phyloP scores from a whole-genome alignment of 305 asterid species.

The Solanum chacoense region DNA sequence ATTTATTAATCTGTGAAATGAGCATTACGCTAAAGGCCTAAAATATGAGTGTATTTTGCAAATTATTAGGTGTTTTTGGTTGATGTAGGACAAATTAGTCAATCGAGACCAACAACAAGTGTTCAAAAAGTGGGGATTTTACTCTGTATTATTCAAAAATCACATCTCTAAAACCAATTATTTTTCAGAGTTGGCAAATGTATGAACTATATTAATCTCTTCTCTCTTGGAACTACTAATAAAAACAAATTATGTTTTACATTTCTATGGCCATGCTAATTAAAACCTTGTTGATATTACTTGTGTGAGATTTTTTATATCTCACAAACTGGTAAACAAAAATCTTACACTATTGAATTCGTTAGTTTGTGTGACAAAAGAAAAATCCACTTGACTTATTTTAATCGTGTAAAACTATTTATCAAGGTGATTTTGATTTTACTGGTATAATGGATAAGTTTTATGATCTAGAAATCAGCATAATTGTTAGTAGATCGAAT shows the following conservation, averaged over 20 bases:
- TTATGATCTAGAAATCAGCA: background rate
- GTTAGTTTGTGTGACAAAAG: background rate
- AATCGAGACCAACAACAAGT: background rate
- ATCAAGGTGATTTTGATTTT: background rate
- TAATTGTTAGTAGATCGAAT: background rate
- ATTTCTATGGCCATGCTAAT: background rate
- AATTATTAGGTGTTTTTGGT: background rate
- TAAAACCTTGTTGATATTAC: background rate
- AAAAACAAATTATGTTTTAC: background rate
- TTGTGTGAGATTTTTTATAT: background rate
- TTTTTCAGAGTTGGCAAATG: background rate
- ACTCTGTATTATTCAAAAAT: background rate
- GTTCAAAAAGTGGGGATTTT: background rate
- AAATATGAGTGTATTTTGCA: background rate
- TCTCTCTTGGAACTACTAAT: background rate
- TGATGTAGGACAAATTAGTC: background rate
- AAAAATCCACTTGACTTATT: background rate
- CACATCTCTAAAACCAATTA: background rate
- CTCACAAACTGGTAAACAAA: background rate
- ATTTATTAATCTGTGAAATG: background rate
- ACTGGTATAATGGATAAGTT: background rate
- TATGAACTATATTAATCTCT: background rate
- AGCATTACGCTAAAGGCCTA: background rate
- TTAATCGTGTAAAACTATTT: background rate
- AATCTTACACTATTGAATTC: background rate